phyloP scores from a whole-genome alignment of 768 basidiomycete species.

The Tylopilus vinaceipallidus region DNA sequence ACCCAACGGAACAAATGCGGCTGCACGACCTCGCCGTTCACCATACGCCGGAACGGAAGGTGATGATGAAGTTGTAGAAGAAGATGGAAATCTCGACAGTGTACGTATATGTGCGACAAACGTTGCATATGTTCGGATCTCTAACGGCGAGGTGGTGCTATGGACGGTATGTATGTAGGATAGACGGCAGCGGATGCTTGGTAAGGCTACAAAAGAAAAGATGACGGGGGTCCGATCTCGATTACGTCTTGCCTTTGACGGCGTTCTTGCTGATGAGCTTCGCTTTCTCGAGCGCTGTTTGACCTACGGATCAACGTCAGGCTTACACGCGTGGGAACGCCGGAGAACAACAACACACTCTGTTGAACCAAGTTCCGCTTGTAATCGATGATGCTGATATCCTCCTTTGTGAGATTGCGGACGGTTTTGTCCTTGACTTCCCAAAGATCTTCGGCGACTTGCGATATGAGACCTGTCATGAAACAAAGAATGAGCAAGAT shows the following conservation, averaged over 20 bases:
- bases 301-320: constrained; percentile 46
- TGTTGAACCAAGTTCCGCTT: constrained; percentile 83
- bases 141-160: constrained; percentile 7
- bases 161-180: constrained; percentile 8
- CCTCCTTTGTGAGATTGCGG: constrained; percentile 85
- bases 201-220: not conserved
- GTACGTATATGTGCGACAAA: constrained; percentile 14
- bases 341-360: constrained; percentile 47
- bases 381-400: constrained; percentile 91
- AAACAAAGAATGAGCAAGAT: constrained; percentile 13
- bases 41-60: constrained; percentile 3
- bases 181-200: constrained; percentile 5
- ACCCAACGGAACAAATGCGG: constrained; percentile 3
- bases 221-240: not conserved
- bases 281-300: constrained; percentile 87
- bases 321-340: not conserved
- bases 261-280: constrained; percentile 88
- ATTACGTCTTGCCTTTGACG: constrained; percentile 63
- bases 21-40: constrained; percentile 12
- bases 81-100: constrained; percentile 1
- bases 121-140: constrained; percentile 15
- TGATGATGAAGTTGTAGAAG: constrained; percentile 19
- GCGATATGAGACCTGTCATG: constrained; percentile 79
- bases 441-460: constrained; percentile 99
- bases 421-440: constrained; percentile 96